A percentile compares a stretch with the other conserved stretches of the same genome.
Conservation (phyloP, 2,329 filamentous ascomycete species). For the Alternaria metachromatica region DNA sequence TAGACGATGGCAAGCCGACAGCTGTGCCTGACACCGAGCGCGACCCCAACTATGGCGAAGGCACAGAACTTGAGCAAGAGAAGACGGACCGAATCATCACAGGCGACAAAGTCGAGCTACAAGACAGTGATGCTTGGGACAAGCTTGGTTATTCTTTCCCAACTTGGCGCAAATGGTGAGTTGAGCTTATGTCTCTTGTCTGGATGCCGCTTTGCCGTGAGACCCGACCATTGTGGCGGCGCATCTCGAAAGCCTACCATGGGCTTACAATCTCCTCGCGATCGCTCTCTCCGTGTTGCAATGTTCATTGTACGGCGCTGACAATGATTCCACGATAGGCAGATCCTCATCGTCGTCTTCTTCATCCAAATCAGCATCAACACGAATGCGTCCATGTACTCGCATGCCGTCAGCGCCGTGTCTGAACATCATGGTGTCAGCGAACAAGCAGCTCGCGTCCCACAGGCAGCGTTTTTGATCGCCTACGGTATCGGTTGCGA, state of each 20-base stretch:
- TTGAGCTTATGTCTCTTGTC: constrained; percentile 1
- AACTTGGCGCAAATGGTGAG: constrained; percentile 53
- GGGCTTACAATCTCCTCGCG: not conserved
- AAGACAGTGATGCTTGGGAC: constrained; percentile 51
- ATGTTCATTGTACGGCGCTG: not conserved
- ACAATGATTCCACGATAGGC: constrained; percentile 29
- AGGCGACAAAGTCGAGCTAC: constrained; percentile 43
- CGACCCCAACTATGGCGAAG: constrained; percentile 28
- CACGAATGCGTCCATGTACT: constrained; percentile 61
- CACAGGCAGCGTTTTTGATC: constrained; percentile 59
- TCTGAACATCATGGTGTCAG: constrained; percentile 55
- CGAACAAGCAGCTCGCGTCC: constrained; percentile 55
- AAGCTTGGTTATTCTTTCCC: constrained; percentile 56
- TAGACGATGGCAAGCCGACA: constrained; percentile 14
- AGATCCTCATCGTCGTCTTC: constrained; percentile 59
- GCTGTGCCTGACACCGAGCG: constrained; percentile 35
- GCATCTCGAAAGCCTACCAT: not conserved
- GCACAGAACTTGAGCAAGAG: constrained; percentile 17
- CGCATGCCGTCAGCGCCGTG: constrained; percentile 56
- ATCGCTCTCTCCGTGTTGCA: not conserved
- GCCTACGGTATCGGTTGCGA: constrained; percentile 57
- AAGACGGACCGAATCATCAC: constrained; percentile 31
- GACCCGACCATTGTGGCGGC: not conserved
- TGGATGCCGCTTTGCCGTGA: constrained; percentile 32
- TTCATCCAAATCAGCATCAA: constrained; percentile 62